Base-by-base conservation (phyloP, 1,284 basidiomycete genomes). In the Limonomyces culmigenus region DNA sequence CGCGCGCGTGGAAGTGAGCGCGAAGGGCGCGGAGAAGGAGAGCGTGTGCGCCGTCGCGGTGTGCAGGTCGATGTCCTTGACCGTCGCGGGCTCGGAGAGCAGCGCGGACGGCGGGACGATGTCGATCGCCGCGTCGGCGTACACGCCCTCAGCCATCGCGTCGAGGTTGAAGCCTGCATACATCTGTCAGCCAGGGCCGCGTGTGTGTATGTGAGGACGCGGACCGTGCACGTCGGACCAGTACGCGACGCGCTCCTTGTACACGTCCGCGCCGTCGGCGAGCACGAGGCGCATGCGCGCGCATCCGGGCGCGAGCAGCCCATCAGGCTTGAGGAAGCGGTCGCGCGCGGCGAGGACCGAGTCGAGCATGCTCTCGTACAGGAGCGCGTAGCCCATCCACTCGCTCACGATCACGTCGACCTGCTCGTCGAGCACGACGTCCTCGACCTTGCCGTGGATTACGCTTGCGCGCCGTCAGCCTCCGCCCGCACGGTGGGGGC, bases 321-420 rank as follows among this genome's bases (percentile, higher is more conserved):
- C 65, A 5, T 54, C 59, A 0, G 75, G 68, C 30, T 32, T 32
- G 31, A 97, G 64, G 59, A 89, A 96, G 13, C 76, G 69, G 51
- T 95, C 87, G 17, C 91, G 68, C 0, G 92, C 92, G 39, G 64
- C 60, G 8, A 98, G 61, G 4, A 97, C 93, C 0, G 89, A 95
- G 53, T 96, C 92, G 17, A 97, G 69, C 93, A 97, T 97, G 32
- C 83, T 87, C 56, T 98, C 93, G 56, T 97, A 97, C 16, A 95
- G 66, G 17, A 91, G 62, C 23, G 81, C 83, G 50, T 91, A 91
- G 3, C 87, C 87, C 93, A 97, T 97, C 93, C 93, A 98, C 56
- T 98, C 93, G 19, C 85, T 91, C 35, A 97, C 66, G 51, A 98
- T 89, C 36, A 97, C 69, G 52, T 97, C 92, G 23, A 97, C 91